Evolutionary conservation across 1,284 basidiomycete species (phyloP).

Genomic region (Cutaneotrichosporon spelunceum): DNA sequence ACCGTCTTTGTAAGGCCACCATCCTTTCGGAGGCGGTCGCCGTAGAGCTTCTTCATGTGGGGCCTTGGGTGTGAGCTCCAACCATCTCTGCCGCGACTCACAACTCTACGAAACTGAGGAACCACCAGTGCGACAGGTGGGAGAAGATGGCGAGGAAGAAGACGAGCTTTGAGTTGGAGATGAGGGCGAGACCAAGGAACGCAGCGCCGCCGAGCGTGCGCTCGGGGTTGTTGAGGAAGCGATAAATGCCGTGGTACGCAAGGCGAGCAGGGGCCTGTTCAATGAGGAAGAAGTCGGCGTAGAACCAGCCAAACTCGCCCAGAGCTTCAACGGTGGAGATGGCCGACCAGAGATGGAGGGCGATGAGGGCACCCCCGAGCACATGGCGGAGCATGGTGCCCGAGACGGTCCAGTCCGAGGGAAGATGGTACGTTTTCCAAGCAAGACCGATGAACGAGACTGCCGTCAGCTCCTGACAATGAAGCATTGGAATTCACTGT

Average conservation of each 20-base stretch:
- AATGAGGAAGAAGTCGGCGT: constrained; percentile 96
- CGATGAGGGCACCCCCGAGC: constrained; percentile 76
- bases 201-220: constrained; percentile 86
- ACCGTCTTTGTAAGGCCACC: constrained; percentile 96
- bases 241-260: constrained; percentile 94
- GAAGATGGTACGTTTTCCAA: constrained; percentile 80
- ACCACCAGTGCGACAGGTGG: constrained; percentile 86
- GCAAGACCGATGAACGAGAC: constrained; percentile 76
- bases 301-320: constrained; percentile 94
- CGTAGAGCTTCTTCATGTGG: constrained; percentile 95
- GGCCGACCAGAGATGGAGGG: constrained; percentile 86
- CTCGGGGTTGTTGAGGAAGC: constrained; percentile 96
- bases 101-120: constrained; percentile 83
- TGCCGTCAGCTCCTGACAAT: constrained; percentile 47
- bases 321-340: constrained; percentile 87
- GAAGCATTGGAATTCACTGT: constrained; percentile 59
- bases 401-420: constrained; percentile 81
- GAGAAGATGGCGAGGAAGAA: constrained; percentile 78
- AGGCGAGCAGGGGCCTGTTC: constrained; percentile 80
- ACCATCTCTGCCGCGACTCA: constrained; percentile 52
- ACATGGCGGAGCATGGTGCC: constrained; percentile 84
- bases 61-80: constrained; percentile 60
- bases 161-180: constrained; percentile 84
- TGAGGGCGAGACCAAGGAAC: constrained; percentile 87
- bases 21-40: constrained; percentile 84